These are phyloP conservation scores for Opeltia flavorubescens DNA, from an alignment of 495 filamentous ascomycete genomes.

Conservation along the genomic window DNA sequence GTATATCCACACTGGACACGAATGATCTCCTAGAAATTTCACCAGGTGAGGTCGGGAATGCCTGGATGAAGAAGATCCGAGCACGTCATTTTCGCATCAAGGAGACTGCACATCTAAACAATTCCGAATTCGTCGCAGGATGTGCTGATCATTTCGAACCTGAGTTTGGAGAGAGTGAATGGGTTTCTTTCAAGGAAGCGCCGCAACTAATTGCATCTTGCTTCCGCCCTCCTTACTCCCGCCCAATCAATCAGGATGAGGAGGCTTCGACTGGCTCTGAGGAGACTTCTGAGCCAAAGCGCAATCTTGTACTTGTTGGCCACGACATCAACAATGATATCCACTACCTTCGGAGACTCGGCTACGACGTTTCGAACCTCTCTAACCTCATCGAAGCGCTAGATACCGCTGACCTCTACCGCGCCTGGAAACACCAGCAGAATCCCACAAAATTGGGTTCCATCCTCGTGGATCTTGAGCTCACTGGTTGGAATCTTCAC, in stretches of 20 bases:
- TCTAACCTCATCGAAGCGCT: slow-evolving; percentile 44
- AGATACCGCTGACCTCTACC: slow-evolving; percentile 60
- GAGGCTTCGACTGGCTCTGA: not conserved
- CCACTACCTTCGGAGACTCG: slow-evolving; percentile 42
- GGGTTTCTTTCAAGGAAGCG: slow-evolving; percentile 26
- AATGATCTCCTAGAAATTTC: slow-evolving; percentile 32
- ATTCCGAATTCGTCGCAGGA: slow-evolving; percentile 49
- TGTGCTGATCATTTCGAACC: slow-evolving; percentile 55
- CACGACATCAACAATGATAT: slow-evolving; percentile 58
- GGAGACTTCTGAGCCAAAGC: slow-evolving; percentile 13
- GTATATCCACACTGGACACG: slow-evolving; percentile 72
- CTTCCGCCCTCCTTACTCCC: slow-evolving; percentile 37
- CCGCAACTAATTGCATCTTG: slow-evolving; percentile 27
- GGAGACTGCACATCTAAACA: slow-evolving; percentile 51
- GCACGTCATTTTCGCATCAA: slow-evolving; percentile 62
- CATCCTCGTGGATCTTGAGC: slow-evolving; percentile 49
- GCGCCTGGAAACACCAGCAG: slow-evolving; percentile 32
- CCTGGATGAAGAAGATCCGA: slow-evolving; percentile 52
- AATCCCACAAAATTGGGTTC: slow-evolving; percentile 39
- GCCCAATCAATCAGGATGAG: not conserved
- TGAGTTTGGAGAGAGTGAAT: slow-evolving; percentile 49
- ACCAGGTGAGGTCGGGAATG: slow-evolving; percentile 42
- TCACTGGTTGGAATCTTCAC: slow-evolving; percentile 54
- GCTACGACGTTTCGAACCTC: slow-evolving; percentile 40
- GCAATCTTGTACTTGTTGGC: slow-evolving; percentile 64